Base-by-base conservation (phyloP, 2,329 filamentous ascomycete species). In the Cadophora malorum region DNA sequence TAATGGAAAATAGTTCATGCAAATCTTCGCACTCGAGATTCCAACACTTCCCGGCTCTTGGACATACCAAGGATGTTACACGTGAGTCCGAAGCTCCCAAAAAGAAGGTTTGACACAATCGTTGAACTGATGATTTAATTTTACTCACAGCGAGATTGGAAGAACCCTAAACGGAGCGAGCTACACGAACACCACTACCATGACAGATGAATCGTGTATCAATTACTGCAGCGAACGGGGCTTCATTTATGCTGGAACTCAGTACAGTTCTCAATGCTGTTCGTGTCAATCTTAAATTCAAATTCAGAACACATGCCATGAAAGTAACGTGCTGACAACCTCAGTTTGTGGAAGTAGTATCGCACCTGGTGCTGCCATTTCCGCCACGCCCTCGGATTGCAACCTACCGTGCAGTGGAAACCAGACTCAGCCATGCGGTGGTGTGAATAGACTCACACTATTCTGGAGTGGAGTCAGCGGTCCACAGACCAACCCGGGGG, bases 371-470 rank as follows among this genome's bases (percentile, higher is more conserved):
- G 66, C 66, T n/a, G 50, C 56, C 12, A 53, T 69, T n/a, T 67
- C 68, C 14, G 49, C n/a, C 19, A 28, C 56, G 31, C 49, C 61
- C 8, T 69, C 69, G n/a, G 71, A 72, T 60, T 75, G 73, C 53
- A 74, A 67, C 23, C 76, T 75, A 70, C 60, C 72, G 3, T 79
- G 76, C 45, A 58, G 70, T 50, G 76, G 76, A 1, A 74, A 74
- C 35, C 31, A 63, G 12, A 71, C 69, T 8, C 70, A 78, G 65
- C 67, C 67, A 19, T 78, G 77, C 64, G 77, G 76, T 50, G 74
- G 71, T 4, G 9, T 56, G 21, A 68, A 55, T 35, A 67, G 72
- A 21, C 41, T 74, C 31, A 76, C 69, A 28, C 33, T 74, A 7
- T 75, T 74, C 59, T 74, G 71, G 71, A 76, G 68, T 33, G 74